Base-by-base conservation (phyloP, 2,329 filamentous ascomycete species). In the Xylaria sp. region DNA sequence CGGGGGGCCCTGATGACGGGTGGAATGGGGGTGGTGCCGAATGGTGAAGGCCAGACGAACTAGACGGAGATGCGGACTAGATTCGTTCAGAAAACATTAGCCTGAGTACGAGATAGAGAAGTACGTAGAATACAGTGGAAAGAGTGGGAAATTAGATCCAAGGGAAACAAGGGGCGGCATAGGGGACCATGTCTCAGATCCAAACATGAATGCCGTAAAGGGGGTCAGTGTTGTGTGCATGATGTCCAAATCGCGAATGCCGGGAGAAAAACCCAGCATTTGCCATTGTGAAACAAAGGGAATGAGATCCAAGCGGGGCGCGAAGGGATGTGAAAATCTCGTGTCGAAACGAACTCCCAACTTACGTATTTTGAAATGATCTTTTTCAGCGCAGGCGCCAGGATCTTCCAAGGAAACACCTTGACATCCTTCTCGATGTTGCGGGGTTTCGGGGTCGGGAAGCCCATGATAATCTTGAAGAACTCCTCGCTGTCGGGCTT, bases 371-470 rank as follows among this genome's bases (percentile, higher is more conserved):
- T 99, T 77, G 93, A 91, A 79, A 99, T 97, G 77, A 99, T 98
- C 85, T 99, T 99, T 87, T 97, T 97, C 73, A 99, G 86, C 0
- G 96, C 95, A 69, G 90, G 88, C 58, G 89, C 88, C 54, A 99
- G 86, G 69, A 96, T 93, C 81, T 94, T 96, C 96, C 96, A 99
- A 4, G 94, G 92, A 78, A 98, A 99, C 13, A 98, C 96, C 83
- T 99, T 99, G 78, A 99, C 94, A 77, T 98, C 95, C 84, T 99
- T 99, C 84, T 98, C 96, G 73, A 99, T 99, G 78, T 98, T 98
- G 71, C 96, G 88, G 20, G 96, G 96, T 82, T 98, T 98, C 1
- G 96, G 96, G 69, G 92, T 93, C 13, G 94, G 94, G 78, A 98
- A 98, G 1, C 90, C 93, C 96, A 99, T 99, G 82, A 99, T 98